Evolutionary conservation across 1,284 basidiomycete genomes (phyloP), one percentile per base, ranked within the genome.

Genomic region (Trichosporon faecale): DNA sequence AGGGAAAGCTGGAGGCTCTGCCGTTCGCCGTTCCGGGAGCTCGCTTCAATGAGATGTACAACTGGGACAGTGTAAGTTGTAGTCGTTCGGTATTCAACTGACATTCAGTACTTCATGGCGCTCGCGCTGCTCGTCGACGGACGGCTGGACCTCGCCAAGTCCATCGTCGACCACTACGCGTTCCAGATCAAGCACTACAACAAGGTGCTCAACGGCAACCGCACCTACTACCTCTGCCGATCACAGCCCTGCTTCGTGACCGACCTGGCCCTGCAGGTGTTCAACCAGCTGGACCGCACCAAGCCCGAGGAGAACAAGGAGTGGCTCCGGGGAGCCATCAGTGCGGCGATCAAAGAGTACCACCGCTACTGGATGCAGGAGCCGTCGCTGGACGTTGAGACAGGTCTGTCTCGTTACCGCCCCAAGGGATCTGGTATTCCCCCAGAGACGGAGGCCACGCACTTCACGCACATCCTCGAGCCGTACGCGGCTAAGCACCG

Each of bases 131-230:
- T 99, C 23, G 93, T 98, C 27, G 96, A 99, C 81, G 95, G 94
- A 31, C 90, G 95, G 78, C 88, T 97, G 52, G 89, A 91, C 73
- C 92, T 98, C 87, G 96, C 96, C 8, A 94, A 94, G 84, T 93
- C 93, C 76, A 95, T 97, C 88, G 94, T 98, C 64, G 96, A 98
- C 73, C 96, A 99, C 83, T 99, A 98, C 85, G 92, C 98, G 79
- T 99, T 99, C 81, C 94, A 99, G 86, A 98, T 99, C 86, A 94
- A 90, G 84, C 93, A 98, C 85, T 98, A 98, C 82, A 91, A 92
- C 86, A 98, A 96, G 82, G 83, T 85, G 27, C 70, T 84, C 55
- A 84, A 84, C 70, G 83, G 83, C n/a, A 84, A 82, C 76, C 72
- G 83, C 69, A 78, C 80, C 12, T 84, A 84, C 74, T 99, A 99